Percentiles rank a stretch among this genome's conserved stretches.
Conservation (phyloP, 2,329 filamentous ascomycete genomes). For the Nemania sp. region DNA sequence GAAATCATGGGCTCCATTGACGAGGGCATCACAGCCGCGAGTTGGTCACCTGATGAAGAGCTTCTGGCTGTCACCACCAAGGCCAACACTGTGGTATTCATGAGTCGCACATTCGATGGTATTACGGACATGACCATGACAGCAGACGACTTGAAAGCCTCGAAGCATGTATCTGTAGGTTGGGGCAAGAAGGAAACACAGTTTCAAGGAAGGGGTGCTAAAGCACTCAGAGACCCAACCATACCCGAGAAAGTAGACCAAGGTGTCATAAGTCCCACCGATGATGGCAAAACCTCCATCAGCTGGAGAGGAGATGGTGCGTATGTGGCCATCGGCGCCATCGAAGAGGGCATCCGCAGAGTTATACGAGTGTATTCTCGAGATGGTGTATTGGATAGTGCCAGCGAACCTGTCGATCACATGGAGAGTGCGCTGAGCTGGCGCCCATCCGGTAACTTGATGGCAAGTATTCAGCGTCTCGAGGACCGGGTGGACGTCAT, state of each 20-base stretch:
- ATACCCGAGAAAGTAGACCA: slow-evolving; percentile 93
- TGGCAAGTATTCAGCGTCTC: slow-evolving; percentile 85
- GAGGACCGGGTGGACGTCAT: slow-evolving; percentile 80
- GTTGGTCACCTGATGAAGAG: slow-evolving; percentile 97
- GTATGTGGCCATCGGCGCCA: slow-evolving; percentile 85
- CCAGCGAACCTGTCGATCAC: slow-evolving; percentile 93
- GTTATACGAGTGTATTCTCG: slow-evolving; percentile 91
- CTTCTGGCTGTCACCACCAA: slow-evolving; percentile 85
- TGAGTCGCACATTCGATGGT: slow-evolving; percentile 91
- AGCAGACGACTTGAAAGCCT: slow-evolving; percentile 83
- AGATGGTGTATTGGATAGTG: slow-evolving; percentile 90
- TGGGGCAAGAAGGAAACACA: slow-evolving; percentile 99
- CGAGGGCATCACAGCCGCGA: slow-evolving; percentile 87
- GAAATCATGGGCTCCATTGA: slow-evolving; percentile 97
- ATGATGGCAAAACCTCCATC: slow-evolving; percentile 78
- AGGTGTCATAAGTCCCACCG: slow-evolving; percentile 78
- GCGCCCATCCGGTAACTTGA: slow-evolving; percentile 89
- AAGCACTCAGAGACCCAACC: slow-evolving; percentile 89
- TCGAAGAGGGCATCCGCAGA: slow-evolving; percentile 77
- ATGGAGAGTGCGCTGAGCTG: slow-evolving; percentile 91
- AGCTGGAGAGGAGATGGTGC: slow-evolving; percentile 96
- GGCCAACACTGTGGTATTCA: slow-evolving; percentile 83
- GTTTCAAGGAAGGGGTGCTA: slow-evolving; percentile 91
- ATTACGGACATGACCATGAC: slow-evolving; percentile 80
- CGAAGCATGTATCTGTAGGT: slow-evolving; percentile 93